A percentile compares a stretch with the other conserved stretches of the same genome.
Conservation (phyloP, 352 stramenopile genomes). For the Pythium aquatile region DNA sequence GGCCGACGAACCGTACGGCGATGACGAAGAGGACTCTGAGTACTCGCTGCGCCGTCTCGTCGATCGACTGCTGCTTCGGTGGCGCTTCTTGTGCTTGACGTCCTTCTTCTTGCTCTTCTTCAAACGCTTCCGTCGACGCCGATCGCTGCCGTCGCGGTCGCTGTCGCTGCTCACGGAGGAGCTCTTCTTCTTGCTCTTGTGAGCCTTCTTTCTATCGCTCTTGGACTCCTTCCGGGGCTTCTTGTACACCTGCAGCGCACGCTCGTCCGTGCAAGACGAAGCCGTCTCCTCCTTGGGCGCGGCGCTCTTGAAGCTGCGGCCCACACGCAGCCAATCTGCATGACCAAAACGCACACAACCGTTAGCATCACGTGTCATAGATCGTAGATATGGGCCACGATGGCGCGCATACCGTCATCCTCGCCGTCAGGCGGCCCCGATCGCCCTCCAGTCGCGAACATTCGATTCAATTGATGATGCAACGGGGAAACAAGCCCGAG, state of each 20-base stretch:
- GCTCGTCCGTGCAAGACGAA: background rate
- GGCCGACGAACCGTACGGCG: background rate
- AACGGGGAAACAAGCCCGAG: background rate
- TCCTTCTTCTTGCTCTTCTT: constrained; percentile 28
- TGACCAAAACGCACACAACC: background rate
- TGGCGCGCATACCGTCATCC: constrained; percentile 13
- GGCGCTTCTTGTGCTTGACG: constrained; percentile 16
- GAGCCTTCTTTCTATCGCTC: constrained; percentile 14
- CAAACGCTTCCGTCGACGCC: background rate
- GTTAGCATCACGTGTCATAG: background rate
- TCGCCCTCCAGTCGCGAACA: constrained; percentile 23
- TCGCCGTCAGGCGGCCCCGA: constrained; percentile 10
- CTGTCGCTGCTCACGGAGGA: constrained; percentile 10
- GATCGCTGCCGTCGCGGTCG: background rate
- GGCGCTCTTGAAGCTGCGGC: constrained; percentile 28
- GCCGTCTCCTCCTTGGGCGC: background rate
- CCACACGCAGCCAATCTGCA: constrained; percentile 51
- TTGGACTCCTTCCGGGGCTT: constrained; percentile 16
- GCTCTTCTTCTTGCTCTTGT: constrained; percentile 24
- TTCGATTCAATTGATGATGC: constrained; percentile 8
- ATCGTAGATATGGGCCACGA: too few species aligned
- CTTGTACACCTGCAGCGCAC: constrained; percentile 35
- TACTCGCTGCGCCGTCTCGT: constrained; percentile 16
- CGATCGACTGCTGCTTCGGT: background rate
- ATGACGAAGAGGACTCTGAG: constrained; percentile 5